These are phyloP conservation scores for Solanum hybrid DNA, from an alignment of 305 asterid genomes.

Conservation along the genomic window DNA sequence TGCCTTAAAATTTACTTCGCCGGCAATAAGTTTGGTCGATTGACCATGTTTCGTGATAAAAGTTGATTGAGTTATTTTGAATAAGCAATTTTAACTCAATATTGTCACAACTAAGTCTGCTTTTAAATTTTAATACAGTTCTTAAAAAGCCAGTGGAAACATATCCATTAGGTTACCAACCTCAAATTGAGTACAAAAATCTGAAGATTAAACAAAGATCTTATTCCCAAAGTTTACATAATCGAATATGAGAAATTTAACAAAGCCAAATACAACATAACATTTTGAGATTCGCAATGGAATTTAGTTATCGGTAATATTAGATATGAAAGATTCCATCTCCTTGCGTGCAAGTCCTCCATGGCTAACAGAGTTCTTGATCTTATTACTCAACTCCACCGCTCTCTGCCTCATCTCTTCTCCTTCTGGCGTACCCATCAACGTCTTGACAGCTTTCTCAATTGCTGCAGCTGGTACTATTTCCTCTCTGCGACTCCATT, in stretches of 20 bases:
- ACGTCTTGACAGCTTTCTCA: slow-evolving; percentile 24
- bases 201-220: background rate
- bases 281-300: background rate
- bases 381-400: background rate
- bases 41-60: too few relatives aligned
- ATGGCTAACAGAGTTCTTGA: background rate
- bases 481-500: background rate
- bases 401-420: background rate
- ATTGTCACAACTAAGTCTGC: too few relatives aligned
- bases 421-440: slow-evolving; percentile 31
- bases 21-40: too few relatives aligned
- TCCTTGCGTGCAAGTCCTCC: background rate
- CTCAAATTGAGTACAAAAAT: background rate
- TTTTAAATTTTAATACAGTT: too few relatives aligned
- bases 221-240: background rate
- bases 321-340: background rate
- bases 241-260: background rate
- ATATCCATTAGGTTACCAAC: too few relatives aligned
- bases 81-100: too few relatives aligned
- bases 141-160: too few relatives aligned
- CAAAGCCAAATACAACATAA: background rate
- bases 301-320: background rate
- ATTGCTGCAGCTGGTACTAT: background rate
- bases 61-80: too few relatives aligned
- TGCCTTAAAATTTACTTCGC: too few relatives aligned